Evolutionary conservation across 345 rosid species (phyloP), one percentile per base, ranked within the genome.

Genomic region (Syzygium grande): DNA sequence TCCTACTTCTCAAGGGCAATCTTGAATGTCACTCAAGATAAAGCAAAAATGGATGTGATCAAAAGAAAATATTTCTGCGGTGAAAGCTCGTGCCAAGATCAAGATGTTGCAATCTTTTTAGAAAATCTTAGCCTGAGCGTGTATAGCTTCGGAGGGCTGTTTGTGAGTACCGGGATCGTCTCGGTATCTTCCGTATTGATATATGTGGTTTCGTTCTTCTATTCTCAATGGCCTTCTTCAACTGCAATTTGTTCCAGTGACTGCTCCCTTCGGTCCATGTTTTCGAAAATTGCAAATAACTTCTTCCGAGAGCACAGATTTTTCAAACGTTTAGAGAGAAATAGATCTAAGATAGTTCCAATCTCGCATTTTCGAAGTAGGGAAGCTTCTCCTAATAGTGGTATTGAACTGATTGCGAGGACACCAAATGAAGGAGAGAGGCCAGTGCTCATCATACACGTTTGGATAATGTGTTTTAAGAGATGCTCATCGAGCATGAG

Each of bases 71-170:
- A 77, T 49, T 68, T 52, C 10, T 2, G 34, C 12, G 15, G 49
- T 10, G 53, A 22, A 34, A 85, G 43, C 14, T 53, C 52, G 17
- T 85, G 89, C 84, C 52, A 85, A 73, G 87, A 86, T 79, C 88
- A 68, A 43, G 77, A 6, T 11, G 52, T 88, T 8, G 4, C 63
- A 15, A 88, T 87, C 59, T 59, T 89, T 3, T 88, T 91, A 0
- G 87, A 89, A 17, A 52, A 46, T 43, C 52, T 53, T 65, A 88
- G 91, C 87, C 93, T 93, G 4, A 87, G 89, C 27, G 61, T 92
- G 3, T 41, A 88, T 52, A 91, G 90, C 92, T 92, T 94, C 27
- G 88, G 90, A 77, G 95, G 93, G 11, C 89, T 93, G 2, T 94
- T 93, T 85, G 51, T 94, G 86, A 89, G 93, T 86, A 89, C 91